A percentile compares a stretch with the other conserved stretches of the same genome.
Conservation (phyloP, 345 rosid species). For the Anastatica hierochuntica region DNA sequence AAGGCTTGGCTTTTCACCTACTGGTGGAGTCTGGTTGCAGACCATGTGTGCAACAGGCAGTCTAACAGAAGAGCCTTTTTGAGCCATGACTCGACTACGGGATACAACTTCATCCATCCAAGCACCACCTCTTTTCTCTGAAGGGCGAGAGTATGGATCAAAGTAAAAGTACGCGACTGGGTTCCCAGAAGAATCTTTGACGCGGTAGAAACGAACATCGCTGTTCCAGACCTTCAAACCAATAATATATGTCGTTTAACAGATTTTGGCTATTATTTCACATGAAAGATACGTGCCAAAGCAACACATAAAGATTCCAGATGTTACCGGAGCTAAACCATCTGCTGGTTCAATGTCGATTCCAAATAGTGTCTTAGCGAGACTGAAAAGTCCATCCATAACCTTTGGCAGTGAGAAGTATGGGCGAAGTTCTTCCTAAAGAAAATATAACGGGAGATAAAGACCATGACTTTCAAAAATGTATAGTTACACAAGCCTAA, state of each 20-base stretch:
- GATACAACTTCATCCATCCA: constrained; percentile 91
- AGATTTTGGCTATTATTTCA: no score
- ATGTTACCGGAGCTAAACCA: constrained; percentile 77
- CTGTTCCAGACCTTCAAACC: constrained; percentile 72
- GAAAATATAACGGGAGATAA: no score
- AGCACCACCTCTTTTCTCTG: constrained; percentile 83
- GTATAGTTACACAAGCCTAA: constrained; percentile 2
- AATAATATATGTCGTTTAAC: constrained; percentile 15
- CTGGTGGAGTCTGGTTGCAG: constrained; percentile 93
- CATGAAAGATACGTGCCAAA: no score
- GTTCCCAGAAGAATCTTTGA: constrained; percentile 70
- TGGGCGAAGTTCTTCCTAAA: constrained; percentile 91
- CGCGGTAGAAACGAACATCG: constrained; percentile 68
- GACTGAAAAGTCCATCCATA: constrained; percentile 69
- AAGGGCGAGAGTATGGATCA: constrained; percentile 94
- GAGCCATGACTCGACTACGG: constrained; percentile 52
- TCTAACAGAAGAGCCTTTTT: constrained; percentile 23
- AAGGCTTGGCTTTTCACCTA: constrained; percentile 90
- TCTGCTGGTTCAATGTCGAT: constrained; percentile 73
- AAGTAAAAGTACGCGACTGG: constrained; percentile 87
- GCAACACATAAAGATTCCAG: constrained; percentile 5
- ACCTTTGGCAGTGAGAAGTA: constrained; percentile 92
- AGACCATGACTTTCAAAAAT: no score
- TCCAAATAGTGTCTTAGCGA: constrained; percentile 65
- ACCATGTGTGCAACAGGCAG: constrained; percentile 83